phyloP scores from a whole-genome alignment of 2,329 filamentous ascomycete genomes.

The Fusarium torulosum region DNA sequence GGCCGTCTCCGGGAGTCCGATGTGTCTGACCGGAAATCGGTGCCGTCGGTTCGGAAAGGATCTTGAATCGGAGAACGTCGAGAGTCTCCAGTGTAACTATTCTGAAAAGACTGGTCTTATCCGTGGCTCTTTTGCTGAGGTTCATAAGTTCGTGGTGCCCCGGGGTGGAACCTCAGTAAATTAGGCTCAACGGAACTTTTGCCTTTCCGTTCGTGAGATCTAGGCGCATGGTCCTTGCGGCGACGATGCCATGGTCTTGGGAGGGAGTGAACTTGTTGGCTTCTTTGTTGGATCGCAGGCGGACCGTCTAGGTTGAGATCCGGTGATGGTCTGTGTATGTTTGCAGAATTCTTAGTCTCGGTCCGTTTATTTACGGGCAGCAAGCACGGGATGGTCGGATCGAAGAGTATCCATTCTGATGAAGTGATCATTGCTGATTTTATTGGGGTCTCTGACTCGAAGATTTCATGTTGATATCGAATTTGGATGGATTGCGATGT shows the following conservation, averaged over 20 bases:
- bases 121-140: not conserved
- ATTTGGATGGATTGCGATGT: not conserved
- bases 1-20: conserved; percentile 5
- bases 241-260: conserved; percentile 26
- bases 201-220: conserved; percentile 17
- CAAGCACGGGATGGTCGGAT: not conserved
- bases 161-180: conserved; percentile 9
- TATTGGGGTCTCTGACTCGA: not conserved
- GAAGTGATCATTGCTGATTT: not conserved
- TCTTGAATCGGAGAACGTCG: not conserved
- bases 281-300: conserved; percentile 1
- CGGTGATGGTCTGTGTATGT: conserved; percentile 15
- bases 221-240: conserved; percentile 19
- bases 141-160: not conserved
- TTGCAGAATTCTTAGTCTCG: conserved; percentile 30
- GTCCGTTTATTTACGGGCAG: conserved; percentile 15
- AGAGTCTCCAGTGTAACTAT: conserved; percentile 9
- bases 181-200: conserved; percentile 16
- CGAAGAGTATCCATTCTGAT: not conserved
- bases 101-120: conserved; percentile 6
- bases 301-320: conserved; percentile 16
- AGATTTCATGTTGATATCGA: conserved; percentile 10
- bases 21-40: conserved; percentile 17
- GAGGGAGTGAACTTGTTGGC: conserved; percentile 25
- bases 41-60: conserved; percentile 7